Evolutionary conservation across 2,329 filamentous ascomycete genomes (phyloP), one percentile per base, ranked within the genome.

Genomic region (Cytospora piceicola): DNA sequence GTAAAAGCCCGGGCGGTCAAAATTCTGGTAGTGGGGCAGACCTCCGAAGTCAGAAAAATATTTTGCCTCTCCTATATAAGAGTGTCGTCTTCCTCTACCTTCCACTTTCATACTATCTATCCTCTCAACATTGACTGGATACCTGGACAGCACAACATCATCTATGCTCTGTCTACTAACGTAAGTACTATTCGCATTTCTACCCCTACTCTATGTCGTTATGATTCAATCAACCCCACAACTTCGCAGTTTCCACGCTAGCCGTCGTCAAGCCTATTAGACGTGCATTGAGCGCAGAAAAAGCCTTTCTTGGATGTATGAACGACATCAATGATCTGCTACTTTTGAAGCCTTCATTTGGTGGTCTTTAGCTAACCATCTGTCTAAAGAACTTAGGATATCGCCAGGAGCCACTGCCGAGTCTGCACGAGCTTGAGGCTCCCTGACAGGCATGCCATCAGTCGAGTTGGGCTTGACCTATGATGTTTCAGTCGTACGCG

Each of bases 271-370:
- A 42, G 39, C 39, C 39, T 42, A 42, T 42, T 36, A 42, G 39
- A 42, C 39, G 39, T 42, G 39, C 39, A 20, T 42, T 42, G 39
- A 42, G 39, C 39, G 39, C 39, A 42, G 39, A 42, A 42, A 42
- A 42, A 42, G 39, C 39, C 39, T 42, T 42, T 42, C 39, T 42
- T 42, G 39, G 39, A 42, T 42, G 39, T 42, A 42, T 42, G 39
- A 42, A 42, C 39, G 20, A 42, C 39, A 42, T 42, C 39, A 42
- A n/a, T 20, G 15, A 17, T 42, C 39, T 42, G 20, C 39, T 42
- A 42, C 39, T 42, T 42, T 42, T 42, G 39, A 42, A 17, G 20
- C 39, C 6, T 42, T n/a, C 39, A n/a, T 20, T 42, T 42, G 39
- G 17, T 42, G 39, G 2, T 20, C 39, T 42, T 42, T 42, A 1